These are phyloP conservation scores for Aspergillus quadricinctus DNA, from an alignment of 2,329 filamentous ascomycete genomes.

Conservation along the genomic window DNA sequence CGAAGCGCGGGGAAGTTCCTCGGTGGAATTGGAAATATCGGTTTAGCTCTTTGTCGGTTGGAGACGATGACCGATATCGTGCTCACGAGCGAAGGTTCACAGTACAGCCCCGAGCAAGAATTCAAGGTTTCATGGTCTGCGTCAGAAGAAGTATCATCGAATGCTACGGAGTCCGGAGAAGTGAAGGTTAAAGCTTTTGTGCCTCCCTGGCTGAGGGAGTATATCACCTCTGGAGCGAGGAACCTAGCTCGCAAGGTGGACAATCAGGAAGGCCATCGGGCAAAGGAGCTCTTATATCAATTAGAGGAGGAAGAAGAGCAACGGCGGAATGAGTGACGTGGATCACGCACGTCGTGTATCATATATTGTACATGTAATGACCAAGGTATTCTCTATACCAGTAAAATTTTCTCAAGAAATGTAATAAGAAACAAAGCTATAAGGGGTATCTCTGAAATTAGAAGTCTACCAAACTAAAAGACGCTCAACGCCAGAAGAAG, in stretches of 20 bases:
- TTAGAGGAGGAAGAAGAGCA: slow-evolving; percentile 32
- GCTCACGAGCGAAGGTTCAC: slow-evolving; percentile 63
- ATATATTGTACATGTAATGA: slow-evolving; percentile 20
- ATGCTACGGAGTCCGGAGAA: slow-evolving; percentile 33
- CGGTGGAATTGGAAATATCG: slow-evolving; percentile 74
- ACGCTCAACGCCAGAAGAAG: not conserved
- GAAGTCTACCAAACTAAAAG: slow-evolving; percentile 2
- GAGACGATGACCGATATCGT: slow-evolving; percentile 84
- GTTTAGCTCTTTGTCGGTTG: slow-evolving; percentile 78
- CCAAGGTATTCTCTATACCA: slow-evolving; percentile 16
- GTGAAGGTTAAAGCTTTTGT: slow-evolving; percentile 73
- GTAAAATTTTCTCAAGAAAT: not conserved
- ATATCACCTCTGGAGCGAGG: slow-evolving; percentile 37
- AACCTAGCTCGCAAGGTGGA: slow-evolving; percentile 24
- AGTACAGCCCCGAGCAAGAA: slow-evolving; percentile 57
- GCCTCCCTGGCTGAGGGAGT: slow-evolving; percentile 64
- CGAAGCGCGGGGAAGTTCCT: slow-evolving; percentile 80
- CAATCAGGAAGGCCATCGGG: slow-evolving; percentile 29
- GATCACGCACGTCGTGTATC: not conserved
- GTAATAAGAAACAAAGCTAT: not conserved
- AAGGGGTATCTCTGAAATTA: slow-evolving; percentile 21
- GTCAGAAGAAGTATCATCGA: slow-evolving; percentile 38
- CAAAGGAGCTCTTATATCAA: slow-evolving; percentile 34
- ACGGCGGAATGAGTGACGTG: slow-evolving; percentile 21
- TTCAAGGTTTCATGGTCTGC: slow-evolving; percentile 55